These are phyloP conservation scores for Lachnellula occidentalis DNA, from an alignment of 2,329 filamentous ascomycete species.

Conservation along the genomic window DNA sequence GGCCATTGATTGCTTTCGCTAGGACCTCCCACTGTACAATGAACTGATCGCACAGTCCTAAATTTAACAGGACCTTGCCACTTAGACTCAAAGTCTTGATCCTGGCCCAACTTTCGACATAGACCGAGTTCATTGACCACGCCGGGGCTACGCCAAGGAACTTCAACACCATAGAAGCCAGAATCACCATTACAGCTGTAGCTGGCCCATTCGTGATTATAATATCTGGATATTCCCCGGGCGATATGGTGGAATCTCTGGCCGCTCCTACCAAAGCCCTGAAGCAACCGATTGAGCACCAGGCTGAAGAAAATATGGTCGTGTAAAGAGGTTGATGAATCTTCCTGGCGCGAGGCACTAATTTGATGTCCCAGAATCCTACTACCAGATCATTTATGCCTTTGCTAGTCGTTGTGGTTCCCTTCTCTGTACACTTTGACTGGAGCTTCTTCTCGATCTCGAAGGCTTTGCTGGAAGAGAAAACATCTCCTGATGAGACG, in stretches of 20 bases:
- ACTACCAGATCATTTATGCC: slow-evolving; percentile 15
- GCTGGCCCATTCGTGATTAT: slow-evolving; percentile 86
- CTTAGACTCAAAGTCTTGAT: slow-evolving; percentile 79
- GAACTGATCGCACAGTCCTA: slow-evolving; percentile 66
- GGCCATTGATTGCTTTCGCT: slow-evolving; percentile 24
- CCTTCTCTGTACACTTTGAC: slow-evolving; percentile 15
- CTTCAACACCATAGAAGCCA: slow-evolving; percentile 49
- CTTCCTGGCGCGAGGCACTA: slow-evolving; percentile 68
- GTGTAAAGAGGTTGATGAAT: slow-evolving; percentile 78
- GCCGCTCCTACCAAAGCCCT: slow-evolving; percentile 41
- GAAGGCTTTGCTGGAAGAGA: slow-evolving; percentile 58
- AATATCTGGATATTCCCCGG: slow-evolving; percentile 56
- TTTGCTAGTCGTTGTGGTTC: slow-evolving; percentile 6
- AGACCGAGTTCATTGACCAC: slow-evolving; percentile 67
- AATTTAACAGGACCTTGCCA: slow-evolving; percentile 64
- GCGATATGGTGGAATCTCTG: slow-evolving; percentile 27
- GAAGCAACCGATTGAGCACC: slow-evolving; percentile 60
- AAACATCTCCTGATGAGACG: slow-evolving; percentile 68
- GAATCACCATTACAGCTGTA: slow-evolving; percentile 71
- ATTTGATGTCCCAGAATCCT: slow-evolving; percentile 41
- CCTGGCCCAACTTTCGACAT: slow-evolving; percentile 89
- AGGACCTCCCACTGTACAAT: slow-evolving; percentile 70
- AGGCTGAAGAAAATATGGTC: slow-evolving; percentile 62
- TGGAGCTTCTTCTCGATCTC: slow-evolving; percentile 53
- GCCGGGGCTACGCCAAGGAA: slow-evolving; percentile 44